These are phyloP conservation scores for Amanita thiersii DNA, from an alignment of 768 basidiomycete genomes.

Conservation along the genomic window DNA sequence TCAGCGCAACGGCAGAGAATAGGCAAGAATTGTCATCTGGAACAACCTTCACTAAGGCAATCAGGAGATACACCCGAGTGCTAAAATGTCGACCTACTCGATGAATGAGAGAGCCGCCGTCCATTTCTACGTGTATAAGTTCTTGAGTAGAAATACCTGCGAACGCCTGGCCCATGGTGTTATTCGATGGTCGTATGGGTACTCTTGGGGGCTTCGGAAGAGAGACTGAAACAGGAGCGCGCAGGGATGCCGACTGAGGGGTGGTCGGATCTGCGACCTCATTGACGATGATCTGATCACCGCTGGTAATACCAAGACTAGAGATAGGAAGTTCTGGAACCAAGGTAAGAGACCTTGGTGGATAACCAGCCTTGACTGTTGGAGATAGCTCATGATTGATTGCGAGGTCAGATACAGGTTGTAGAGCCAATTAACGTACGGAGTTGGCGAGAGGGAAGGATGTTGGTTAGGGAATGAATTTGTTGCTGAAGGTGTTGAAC, in stretches of 20 bases:
- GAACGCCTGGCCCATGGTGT: conserved; percentile 5
- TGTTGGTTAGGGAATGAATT: conserved; percentile 59
- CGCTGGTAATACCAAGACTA: conserved; percentile 65
- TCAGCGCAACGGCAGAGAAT: conserved; percentile 78
- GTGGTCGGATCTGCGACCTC: conserved; percentile 20
- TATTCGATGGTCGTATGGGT: conserved; percentile 1
- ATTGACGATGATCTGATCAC: conserved; percentile 85
- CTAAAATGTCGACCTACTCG: conserved; percentile 32
- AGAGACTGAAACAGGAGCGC: conserved; percentile 1
- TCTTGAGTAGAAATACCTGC: conserved; percentile 18
- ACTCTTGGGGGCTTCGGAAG: conserved; percentile 12
- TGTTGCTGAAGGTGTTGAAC: conserved; percentile 71
- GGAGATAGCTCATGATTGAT: conserved; percentile 1
- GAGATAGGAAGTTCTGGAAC: conserved; percentile 69
- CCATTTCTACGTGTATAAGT: conserved; percentile 52
- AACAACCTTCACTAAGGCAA: conserved; percentile 45
- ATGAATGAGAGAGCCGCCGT: conserved; percentile 66
- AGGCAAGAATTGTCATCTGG: conserved; percentile 98
- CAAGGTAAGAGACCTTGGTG: conserved; percentile 64
- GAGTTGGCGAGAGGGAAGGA: conserved; percentile 70
- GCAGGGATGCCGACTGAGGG: conserved; percentile 9
- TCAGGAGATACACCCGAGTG: not conserved
- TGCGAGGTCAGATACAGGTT: not conserved
- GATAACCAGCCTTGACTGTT: conserved; percentile 79
- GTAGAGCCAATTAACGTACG: conserved; percentile 36